Evolutionary conservation across 2,329 filamentous ascomycete species (phyloP), one percentile per base, ranked within the genome.

Genomic region (Colletotrichum endophyticum): DNA sequence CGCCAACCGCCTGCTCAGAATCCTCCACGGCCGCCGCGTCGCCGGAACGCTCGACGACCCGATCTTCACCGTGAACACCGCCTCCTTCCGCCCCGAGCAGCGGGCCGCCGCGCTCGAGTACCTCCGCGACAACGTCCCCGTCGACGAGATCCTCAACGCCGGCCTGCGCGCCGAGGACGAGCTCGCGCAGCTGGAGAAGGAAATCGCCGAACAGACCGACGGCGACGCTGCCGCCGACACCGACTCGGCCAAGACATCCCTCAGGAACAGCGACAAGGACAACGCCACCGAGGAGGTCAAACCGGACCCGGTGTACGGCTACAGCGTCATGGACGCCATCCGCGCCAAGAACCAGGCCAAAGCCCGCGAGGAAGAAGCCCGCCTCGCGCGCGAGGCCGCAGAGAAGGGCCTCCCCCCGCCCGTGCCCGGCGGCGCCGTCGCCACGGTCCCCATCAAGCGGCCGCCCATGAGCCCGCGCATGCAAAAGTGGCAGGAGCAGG

Each of bases 21-120:
- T 93, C 66, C 83, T 93, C 15, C 92, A 94, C 80, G 92, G 92
- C 11, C 88, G 91, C 44, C 87, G 92, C 56, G 91, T 94, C 27
- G 91, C 92, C 9, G 92, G 92, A 39, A 93, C 92, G 5, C 85
- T 94, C 57, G 88, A 91, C 13, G 92, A 94, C 80, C 92, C 92
- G 4, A 85, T 84, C 6, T 86, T 90, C 64, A 83, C 84, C 44
- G 78, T 84, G 30, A 88, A 91, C 78, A 92, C 90, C 32, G 83
- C 83, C 3, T 80, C 82, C 12, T 92, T 85, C 78, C 83, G 84
- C 11, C 70, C 82, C 4, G 76, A 82, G 2, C 86, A 91, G 75
- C 84, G 88, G 19, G 81, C 83, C 19, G 85, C 80, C 57, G 92
- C 88, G 1, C 84, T 94, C 72, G 83, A 83, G 39, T 93, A 92